phyloP scores from a whole-genome alignment of 164 flowering plant genomes.

The Kalanchoe fedtschenkoi region DNA sequence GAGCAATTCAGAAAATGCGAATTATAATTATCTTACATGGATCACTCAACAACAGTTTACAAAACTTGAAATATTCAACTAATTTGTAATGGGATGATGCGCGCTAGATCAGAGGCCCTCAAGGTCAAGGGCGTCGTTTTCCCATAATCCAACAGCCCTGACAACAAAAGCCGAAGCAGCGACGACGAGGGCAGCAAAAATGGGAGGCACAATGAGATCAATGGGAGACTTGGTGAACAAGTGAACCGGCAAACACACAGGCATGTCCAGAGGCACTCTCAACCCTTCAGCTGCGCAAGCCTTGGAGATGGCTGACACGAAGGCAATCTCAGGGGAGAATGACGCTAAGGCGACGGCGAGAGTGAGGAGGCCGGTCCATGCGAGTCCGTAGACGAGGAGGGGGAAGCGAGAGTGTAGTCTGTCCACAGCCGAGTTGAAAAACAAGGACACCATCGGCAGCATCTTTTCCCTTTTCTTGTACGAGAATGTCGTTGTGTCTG shows the following conservation, averaged over 20 bases:
- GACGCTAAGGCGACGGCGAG: conserved; percentile 46
- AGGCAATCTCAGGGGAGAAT: conserved; percentile 51
- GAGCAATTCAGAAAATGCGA: too few species aligned
- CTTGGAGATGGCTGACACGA: conserved; percentile 29
- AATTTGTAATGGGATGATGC: too few species aligned
- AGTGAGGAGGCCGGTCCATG: conserved; percentile 47
- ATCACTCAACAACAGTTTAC: too few species aligned
- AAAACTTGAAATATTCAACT: too few species aligned
- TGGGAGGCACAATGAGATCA: conserved; percentile 50
- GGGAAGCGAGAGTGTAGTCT: conserved; percentile 21
- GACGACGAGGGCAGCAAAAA: conserved; percentile 56
- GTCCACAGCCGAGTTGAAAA: conserved; percentile 9
- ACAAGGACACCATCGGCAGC: conserved; percentile 3
- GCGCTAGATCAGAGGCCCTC: too few species aligned
- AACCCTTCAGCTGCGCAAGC: conserved; percentile 11
- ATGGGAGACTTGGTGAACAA: conserved; percentile 28
- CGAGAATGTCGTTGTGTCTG: too few species aligned
- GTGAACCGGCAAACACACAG: conserved; percentile 47
- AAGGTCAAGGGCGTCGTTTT: conserved; percentile 15
- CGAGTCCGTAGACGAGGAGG: conserved; percentile 32
- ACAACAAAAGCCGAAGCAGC: conserved; percentile 49
- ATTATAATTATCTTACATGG: too few species aligned
- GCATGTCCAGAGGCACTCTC: conserved; percentile 49
- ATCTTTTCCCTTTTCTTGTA: too few species aligned
- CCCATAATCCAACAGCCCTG: conserved; percentile 47